phyloP scores from a whole-genome alignment of 257 asterid genomes.

The Nicotiana knightiana region DNA sequence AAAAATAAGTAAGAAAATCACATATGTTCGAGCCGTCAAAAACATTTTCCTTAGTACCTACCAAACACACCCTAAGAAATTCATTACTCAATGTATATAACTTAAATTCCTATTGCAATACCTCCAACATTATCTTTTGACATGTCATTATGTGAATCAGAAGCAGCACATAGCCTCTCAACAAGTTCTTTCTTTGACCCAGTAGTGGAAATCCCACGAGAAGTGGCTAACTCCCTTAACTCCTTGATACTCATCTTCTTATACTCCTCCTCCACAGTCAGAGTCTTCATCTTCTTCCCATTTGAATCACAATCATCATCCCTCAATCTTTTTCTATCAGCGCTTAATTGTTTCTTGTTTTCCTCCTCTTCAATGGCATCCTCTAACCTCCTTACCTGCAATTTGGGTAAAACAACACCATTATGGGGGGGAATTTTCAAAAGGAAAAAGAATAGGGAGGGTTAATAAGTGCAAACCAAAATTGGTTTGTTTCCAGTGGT shows the following conservation, averaged over 20 bases:
- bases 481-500: constrained; percentile 61
- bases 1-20: too few relatives aligned
- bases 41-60: too few relatives aligned
- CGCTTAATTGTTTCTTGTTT: constrained; percentile 19
- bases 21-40: too few relatives aligned
- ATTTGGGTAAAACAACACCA: neutral
- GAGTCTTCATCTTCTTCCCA: constrained; percentile 30
- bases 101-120: neutral
- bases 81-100: too few relatives aligned
- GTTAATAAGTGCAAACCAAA: constrained; percentile 28
- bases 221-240: constrained; percentile 58
- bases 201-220: constrained; percentile 41
- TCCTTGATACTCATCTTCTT: constrained; percentile 53
- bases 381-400: constrained; percentile 68
- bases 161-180: constrained; percentile 47
- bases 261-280: constrained; percentile 48
- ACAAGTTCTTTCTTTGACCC: constrained; percentile 74
- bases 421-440: neutral
- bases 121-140: constrained; percentile 29
- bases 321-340: constrained; percentile 47
- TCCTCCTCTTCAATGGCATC: constrained; percentile 42
- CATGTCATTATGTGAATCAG: constrained; percentile 4
- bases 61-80: too few relatives aligned
- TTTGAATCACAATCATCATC: constrained; percentile 29
- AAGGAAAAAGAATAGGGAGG: neutral